Base-by-base conservation (phyloP, 2,329 filamentous ascomycete species). In the Fusarium protoensiforme region DNA sequence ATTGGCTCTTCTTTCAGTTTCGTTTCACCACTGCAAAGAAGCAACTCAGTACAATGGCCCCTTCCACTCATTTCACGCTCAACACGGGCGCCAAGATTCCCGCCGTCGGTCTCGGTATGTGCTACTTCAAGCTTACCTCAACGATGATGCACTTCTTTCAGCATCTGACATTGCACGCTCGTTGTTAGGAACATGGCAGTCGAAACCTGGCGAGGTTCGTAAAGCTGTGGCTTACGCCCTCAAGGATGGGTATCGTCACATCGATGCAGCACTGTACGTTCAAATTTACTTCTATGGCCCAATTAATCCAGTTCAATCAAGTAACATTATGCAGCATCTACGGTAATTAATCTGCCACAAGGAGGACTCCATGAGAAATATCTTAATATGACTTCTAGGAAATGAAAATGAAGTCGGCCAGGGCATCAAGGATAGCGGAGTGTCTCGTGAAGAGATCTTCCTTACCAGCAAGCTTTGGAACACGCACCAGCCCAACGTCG, bases 61-160 rank as follows among this genome's bases (percentile, higher is more conserved):
- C 68, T 14, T 61, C 46, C 6, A 63, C 67, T 9, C 60, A 71
- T 36, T 74, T 91, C 80, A 90, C 88, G 74, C 88, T 93, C 80
- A 92, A 93, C 83, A 91, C 90, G 59, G 93, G 93, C 67, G 92
- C 88, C 81, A 91, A 93, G 83, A 95, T 95, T 67, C 92, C 92
- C 57, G 90, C 91, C 73, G 83, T 94, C 71, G 92, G 92, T 70
- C 87, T 94, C 53, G 92, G 92, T 65, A 95, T 92, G 63, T 94
- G 92, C 92, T 92, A 94, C 22, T 9, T 3, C 22, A 48, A 2
- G 7, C 22, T 16, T 22, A 20, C 20, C 22, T 5, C 43, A 27
- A 27, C 24, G 13, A 48, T 27, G 4, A 18, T 27, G 22, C 2
- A 27, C 43, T 48, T 27, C 9, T 2, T 20, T 39, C 31, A 33